Evolutionary conservation across 768 basidiomycete species (phyloP).

Genomic region (Termitomyces titanicus): DNA sequence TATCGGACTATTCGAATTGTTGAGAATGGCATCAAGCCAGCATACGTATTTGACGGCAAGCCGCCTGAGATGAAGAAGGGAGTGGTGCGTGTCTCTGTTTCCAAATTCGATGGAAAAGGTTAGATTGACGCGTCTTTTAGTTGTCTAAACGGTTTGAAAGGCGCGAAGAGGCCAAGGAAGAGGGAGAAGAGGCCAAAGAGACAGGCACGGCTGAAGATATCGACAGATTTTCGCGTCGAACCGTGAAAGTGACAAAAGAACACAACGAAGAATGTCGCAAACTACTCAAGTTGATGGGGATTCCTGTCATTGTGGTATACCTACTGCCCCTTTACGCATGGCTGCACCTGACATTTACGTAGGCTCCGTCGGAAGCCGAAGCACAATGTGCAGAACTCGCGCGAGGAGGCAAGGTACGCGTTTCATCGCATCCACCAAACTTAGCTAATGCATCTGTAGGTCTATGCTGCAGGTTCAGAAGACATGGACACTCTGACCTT

Average conservation of each 20-base stretch:
- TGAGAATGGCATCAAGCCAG: slow-evolving; percentile 97
- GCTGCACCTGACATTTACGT: slow-evolving; percentile 1
- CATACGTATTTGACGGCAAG: slow-evolving; percentile 98
- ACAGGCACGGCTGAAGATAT: slow-evolving; percentile 91
- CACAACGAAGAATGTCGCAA: slow-evolving; percentile 95
- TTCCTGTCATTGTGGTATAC: slow-evolving; percentile 87
- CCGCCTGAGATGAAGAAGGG: slow-evolving; percentile 97
- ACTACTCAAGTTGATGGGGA: slow-evolving; percentile 91
- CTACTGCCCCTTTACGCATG: neutral
- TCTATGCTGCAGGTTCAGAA: slow-evolving; percentile 96
- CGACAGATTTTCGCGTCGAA: slow-evolving; percentile 84
- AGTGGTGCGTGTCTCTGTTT: slow-evolving; percentile 61
- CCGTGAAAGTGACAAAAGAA: slow-evolving; percentile 91
- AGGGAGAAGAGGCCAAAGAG: slow-evolving; percentile 95
- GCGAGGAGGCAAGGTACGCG: slow-evolving; percentile 81
- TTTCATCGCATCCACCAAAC: neutral
- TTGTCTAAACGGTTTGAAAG: slow-evolving; percentile 94
- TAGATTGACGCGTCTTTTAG: slow-evolving; percentile 36
- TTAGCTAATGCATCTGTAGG: slow-evolving; percentile 38
- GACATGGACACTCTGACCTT: slow-evolving; percentile 99
- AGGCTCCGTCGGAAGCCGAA: slow-evolving; percentile 99
- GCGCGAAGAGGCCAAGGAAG: slow-evolving; percentile 91
- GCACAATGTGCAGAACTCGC: slow-evolving; percentile 98
- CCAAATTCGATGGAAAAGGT: neutral
- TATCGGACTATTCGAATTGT: slow-evolving; percentile 97